Evolutionary conservation across 108 stramenopile species (phyloP), one percentile per base, ranked within the genome.

Genomic region (Hondaea fermentalgiana): DNA sequence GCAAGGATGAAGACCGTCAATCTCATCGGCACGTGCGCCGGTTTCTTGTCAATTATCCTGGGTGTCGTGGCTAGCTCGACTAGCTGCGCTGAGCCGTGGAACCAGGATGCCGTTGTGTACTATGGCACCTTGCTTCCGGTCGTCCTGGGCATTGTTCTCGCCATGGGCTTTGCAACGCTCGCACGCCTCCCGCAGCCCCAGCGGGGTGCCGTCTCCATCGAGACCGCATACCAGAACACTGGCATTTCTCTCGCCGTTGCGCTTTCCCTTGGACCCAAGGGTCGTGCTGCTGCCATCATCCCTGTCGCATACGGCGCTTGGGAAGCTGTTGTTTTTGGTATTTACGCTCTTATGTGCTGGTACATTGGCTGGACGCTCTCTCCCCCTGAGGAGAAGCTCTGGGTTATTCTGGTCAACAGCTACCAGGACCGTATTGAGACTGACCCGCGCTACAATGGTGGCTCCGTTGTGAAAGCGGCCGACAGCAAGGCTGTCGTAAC

Each of bases 291-390:
- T 12, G 45, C 76, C 49, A 53, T 83, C n/a, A 53, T 83, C 45
- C 76, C 76, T 14, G 76, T 83, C n/a, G 76, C 51, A 12, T 83
- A 83, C 28, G 76, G 76, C n/a, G 76, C 49, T 23, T 83, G 51
- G 49, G 76, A 83, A 35, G 76, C 76, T 23, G 76, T 83, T 23
- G 45, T 47, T 23, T 83, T 83, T 53, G 76, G 76, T 12, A 12
- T 47, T 45, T 83, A 53, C 28, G 76, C 76, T 17, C 51, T 83
- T 45, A 25, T 6, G 19, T 8, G 12, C 49, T 83, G 76, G 76
- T 83, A 83, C 76, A 53, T 83, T 83, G 76, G 76, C 4, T 83
- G 76, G 76, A 83, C 76, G 12, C 51, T 83, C 43, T 53, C 49
- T 4, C 76, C 76, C n/a, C 49, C 45, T 12, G 76, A 83, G 1